These are phyloP conservation scores for Mercurialis annua DNA, from an alignment of 345 rosid species.

Conservation along the genomic window DNA sequence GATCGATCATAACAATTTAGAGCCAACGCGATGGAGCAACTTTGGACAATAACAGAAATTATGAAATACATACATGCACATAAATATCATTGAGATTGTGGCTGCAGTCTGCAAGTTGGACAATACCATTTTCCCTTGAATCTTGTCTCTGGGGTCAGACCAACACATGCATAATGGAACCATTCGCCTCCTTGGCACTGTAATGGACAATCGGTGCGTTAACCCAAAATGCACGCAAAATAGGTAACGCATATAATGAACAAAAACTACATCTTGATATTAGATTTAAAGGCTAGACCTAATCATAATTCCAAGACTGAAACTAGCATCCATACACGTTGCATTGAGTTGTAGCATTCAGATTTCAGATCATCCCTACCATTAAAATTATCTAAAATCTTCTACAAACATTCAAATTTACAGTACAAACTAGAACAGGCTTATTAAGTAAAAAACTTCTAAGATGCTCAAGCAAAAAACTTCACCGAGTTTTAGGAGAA, in stretches of 20 bases:
- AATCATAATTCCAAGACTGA: neutral
- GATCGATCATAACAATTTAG: conserved; percentile 1
- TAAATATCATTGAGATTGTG: conserved; percentile 43
- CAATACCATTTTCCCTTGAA: conserved; percentile 99
- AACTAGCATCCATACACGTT: neutral
- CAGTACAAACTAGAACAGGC: conserved; percentile 8
- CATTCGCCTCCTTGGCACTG: conserved; percentile 99
- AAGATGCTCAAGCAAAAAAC: neutral
- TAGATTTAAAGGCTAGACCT: neutral
- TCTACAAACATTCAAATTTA: neutral
- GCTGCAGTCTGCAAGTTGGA: conserved; percentile 76
- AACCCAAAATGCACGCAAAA: neutral
- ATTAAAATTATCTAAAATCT: neutral
- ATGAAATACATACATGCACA: neutral
- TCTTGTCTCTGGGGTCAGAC: conserved; percentile 93
- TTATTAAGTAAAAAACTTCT: no score
- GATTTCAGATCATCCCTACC: neutral
- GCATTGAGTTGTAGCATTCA: neutral
- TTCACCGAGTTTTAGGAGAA: neutral
- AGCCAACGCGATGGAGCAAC: neutral
- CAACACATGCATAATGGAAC: conserved; percentile 98
- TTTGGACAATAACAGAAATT: neutral
- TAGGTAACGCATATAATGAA: neutral
- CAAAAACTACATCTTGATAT: neutral
- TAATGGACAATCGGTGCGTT: conserved; percentile 3